phyloP scores from a whole-genome alignment of 78 protist genomes.

The Pelomyxa schiedti region DNA sequence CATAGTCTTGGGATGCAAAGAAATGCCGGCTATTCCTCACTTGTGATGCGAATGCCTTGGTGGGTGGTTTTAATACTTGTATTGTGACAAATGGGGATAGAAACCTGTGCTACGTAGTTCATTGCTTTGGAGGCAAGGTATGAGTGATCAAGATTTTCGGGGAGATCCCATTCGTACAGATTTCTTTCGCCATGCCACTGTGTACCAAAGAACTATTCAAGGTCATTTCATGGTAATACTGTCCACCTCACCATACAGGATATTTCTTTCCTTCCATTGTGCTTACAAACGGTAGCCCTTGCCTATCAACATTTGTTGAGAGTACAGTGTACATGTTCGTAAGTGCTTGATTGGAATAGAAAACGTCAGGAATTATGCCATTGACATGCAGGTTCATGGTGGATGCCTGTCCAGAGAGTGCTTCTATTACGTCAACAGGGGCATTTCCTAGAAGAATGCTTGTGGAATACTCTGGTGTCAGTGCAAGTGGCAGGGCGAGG shows the following conservation, averaged over 20 bases:
- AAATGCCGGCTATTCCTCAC: too few species aligned
- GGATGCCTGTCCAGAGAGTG: slow-evolving; percentile 17
- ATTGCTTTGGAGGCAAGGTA: too few species aligned
- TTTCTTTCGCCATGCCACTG: slow-evolving; percentile 83
- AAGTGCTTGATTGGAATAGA: background rate
- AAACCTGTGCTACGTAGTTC: too few species aligned
- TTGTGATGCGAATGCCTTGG: too few species aligned
- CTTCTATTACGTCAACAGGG: background rate
- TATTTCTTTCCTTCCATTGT: slow-evolving; percentile 50
- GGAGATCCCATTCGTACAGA: too few species aligned
- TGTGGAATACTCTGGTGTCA: slow-evolving; percentile 10
- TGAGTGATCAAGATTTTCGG: too few species aligned
- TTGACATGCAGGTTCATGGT: slow-evolving; percentile 61
- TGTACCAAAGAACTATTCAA: slow-evolving; percentile 50
- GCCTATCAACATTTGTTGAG: slow-evolving; percentile 55
- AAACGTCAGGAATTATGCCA: slow-evolving; percentile 54
- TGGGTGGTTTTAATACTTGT: too few species aligned
- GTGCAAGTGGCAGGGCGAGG: slow-evolving; percentile 34
- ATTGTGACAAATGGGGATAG: too few species aligned
- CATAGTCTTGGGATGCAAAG: too few species aligned
- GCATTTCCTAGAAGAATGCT: slow-evolving; percentile 7
- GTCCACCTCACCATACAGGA: too few species aligned
- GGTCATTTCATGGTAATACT: too few species aligned
- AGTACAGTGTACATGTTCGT: slow-evolving; percentile 33
- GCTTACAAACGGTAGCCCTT: slow-evolving; percentile 53